These are phyloP conservation scores for Aureoboletus auriporus DNA, from an alignment of 768 basidiomycete species.

Conservation along the genomic window DNA sequence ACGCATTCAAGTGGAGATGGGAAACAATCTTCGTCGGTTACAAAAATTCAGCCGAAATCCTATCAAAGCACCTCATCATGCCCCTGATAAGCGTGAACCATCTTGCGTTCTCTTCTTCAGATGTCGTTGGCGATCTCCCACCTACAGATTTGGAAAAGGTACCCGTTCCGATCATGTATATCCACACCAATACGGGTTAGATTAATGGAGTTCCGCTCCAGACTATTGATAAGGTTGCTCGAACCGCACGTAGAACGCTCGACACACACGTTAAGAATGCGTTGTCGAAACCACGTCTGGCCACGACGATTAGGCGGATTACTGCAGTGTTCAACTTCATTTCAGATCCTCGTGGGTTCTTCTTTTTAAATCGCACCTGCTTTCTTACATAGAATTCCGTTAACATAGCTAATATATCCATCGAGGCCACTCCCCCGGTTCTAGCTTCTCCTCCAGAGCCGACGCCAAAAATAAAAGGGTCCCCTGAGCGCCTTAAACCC, in stretches of 20 bases:
- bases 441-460: slow-evolving; percentile 28
- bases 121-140: slow-evolving; percentile 52
- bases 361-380: slow-evolving; percentile 3
- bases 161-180: slow-evolving; percentile 1
- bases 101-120: slow-evolving; percentile 59
- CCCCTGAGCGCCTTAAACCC: slow-evolving; percentile 4
- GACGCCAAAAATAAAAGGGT: slow-evolving; percentile 10
- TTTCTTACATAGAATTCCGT: slow-evolving; percentile 10
- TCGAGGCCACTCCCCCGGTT: slow-evolving; percentile 42
- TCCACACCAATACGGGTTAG: background rate
- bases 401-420: slow-evolving; percentile 47
- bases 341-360: slow-evolving; percentile 57
- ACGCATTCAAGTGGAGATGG: slow-evolving; percentile 75
- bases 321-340: slow-evolving; percentile 69
- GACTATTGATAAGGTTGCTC: slow-evolving; percentile 68
- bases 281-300: slow-evolving; percentile 62
- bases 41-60: slow-evolving; percentile 62
- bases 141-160: slow-evolving; percentile 68
- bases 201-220: slow-evolving; percentile 26
- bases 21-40: slow-evolving; percentile 64
- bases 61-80: slow-evolving; percentile 75
- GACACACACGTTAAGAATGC: slow-evolving; percentile 74
- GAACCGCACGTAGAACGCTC: slow-evolving; percentile 60
- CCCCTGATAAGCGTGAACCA: slow-evolving; percentile 72
- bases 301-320: slow-evolving; percentile 65